Conservation (phyloP, 345 rosid genomes). For the Draba incana region DNA sequence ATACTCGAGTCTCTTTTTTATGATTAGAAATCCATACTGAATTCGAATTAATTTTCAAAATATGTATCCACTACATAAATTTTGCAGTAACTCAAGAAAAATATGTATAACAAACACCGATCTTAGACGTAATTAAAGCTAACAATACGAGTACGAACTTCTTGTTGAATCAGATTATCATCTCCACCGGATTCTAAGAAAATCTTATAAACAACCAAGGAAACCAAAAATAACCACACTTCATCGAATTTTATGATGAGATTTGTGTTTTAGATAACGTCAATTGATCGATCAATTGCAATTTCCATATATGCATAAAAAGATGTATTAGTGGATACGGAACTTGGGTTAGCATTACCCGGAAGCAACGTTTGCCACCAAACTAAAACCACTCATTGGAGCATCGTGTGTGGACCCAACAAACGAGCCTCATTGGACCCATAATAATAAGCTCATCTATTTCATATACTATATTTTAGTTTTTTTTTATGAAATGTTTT, state of each 20-base stretch:
- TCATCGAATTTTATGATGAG: too few species aligned
- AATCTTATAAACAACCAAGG: too few species aligned
- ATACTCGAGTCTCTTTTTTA: too few species aligned
- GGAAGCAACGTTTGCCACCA: conserved; percentile 42
- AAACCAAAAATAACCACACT: too few species aligned
- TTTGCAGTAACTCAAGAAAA: background rate
- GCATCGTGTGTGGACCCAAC: conserved; percentile 37
- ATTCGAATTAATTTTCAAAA: too few species aligned
- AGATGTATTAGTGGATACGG: conserved; percentile 26
- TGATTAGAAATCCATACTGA: background rate
- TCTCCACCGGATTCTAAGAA: too few species aligned
- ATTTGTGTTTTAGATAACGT: background rate
- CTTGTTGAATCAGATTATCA: too few species aligned
- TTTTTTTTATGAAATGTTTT: too few species aligned
- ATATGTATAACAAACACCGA: too few species aligned
- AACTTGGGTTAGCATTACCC: conserved; percentile 30
- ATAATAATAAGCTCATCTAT: conserved; percentile 3
- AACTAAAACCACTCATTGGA: conserved; percentile 36
- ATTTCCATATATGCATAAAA: background rate
- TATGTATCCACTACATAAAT: too few species aligned
- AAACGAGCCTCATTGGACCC: conserved; percentile 32
- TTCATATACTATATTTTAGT: conserved; percentile 1
- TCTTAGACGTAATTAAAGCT: too few species aligned
- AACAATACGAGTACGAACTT: too few species aligned
- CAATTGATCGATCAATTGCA: background rate